phyloP scores from a whole-genome alignment of 257 asterid species.

The Handroanthus guayacan region DNA sequence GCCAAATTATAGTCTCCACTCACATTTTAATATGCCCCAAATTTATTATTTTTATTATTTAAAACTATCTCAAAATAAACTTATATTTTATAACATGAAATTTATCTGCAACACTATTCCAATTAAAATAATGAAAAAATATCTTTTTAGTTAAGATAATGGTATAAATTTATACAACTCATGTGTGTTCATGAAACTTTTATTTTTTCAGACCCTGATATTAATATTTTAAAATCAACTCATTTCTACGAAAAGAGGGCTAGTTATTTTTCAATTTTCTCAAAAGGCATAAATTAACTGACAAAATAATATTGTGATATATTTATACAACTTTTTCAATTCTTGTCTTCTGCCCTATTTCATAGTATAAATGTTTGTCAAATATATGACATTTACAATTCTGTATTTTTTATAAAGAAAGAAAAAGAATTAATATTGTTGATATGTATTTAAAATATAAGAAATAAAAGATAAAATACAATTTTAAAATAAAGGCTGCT shows the following conservation, averaged over 20 bases:
- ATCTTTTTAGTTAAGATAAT: neutral
- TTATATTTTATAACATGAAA: neutral
- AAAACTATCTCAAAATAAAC: neutral
- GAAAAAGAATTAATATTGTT: no score
- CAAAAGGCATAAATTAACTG: neutral
- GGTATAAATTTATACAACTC: no score
- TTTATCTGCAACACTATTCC: neutral
- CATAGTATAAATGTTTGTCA: no score
- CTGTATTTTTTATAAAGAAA: no score
- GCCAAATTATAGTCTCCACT: constrained; percentile 47
- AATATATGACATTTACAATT: no score
- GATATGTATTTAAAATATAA: no score
- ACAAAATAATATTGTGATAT: neutral
- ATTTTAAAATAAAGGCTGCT: no score
- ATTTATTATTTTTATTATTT: neutral
- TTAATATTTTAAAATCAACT: neutral
- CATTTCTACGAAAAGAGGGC: neutral
- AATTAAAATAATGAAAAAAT: neutral
- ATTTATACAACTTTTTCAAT: no score
- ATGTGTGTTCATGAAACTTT: no score
- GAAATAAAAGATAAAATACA: no score
- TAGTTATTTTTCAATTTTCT: neutral
- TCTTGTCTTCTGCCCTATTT: no score
- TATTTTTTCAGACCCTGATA: neutral
- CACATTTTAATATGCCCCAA: constrained; percentile 9